phyloP scores from a whole-genome alignment of 306 rosid genomes.

The Betula pendula region DNA sequence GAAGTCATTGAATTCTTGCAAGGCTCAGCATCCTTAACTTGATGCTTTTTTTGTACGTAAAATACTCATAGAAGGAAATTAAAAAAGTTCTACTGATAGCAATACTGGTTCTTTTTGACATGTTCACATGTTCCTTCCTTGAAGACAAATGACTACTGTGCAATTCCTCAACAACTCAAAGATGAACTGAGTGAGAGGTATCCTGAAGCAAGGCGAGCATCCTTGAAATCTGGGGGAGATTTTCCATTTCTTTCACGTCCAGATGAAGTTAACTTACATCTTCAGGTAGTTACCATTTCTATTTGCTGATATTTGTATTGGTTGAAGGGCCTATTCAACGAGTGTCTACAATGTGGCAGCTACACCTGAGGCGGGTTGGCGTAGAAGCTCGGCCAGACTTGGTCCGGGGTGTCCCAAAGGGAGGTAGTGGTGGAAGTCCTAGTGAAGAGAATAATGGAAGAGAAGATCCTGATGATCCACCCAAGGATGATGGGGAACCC shows the following conservation, averaged over 20 bases:
- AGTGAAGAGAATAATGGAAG: constrained; percentile 51
- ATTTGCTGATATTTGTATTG: constrained; percentile 5
- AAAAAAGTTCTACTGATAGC: not conserved
- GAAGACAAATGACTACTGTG: constrained; percentile 96
- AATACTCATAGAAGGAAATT: constrained; percentile 7
- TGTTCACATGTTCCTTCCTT: constrained; percentile 29
- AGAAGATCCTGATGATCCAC: constrained; percentile 55
- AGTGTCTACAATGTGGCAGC: constrained; percentile 41
- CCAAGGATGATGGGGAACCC: constrained; percentile 43
- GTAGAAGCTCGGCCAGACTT: constrained; percentile 81
- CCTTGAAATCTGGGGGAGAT: constrained; percentile 88
- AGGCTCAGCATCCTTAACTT: constrained; percentile 1
- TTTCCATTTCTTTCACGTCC: constrained; percentile 99
- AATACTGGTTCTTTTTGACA: not conserved
- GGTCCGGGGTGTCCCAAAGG: constrained; percentile 56
- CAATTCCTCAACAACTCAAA: constrained; percentile 86
- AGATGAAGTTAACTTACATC: constrained; percentile 97
- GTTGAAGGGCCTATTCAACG: constrained; percentile 20
- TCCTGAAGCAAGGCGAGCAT: constrained; percentile 85
- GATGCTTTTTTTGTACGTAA: constrained; percentile 11
- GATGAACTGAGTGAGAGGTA: constrained; percentile 90
- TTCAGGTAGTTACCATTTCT: constrained; percentile 60
- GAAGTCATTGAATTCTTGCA: not conserved
- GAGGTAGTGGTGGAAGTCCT: constrained; percentile 69
- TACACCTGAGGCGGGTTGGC: constrained; percentile 95